Base-by-base conservation (phyloP, 2,329 filamentous ascomycete species). In the Penicillium oxalicum region DNA sequence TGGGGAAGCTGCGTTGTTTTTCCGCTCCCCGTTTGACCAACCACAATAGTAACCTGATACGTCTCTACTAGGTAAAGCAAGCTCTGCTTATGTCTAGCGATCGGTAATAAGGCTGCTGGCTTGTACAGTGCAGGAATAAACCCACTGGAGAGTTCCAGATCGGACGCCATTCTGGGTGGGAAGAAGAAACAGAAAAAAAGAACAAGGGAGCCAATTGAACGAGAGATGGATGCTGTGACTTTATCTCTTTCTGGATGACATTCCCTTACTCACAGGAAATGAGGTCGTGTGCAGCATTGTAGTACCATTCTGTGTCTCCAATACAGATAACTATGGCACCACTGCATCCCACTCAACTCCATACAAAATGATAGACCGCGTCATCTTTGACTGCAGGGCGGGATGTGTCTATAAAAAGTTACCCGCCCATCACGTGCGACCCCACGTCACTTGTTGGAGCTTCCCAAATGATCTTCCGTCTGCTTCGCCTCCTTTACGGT, bases 1-100 rank as follows among this genome's bases (percentile, higher is more conserved):
- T 96, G 91, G 1, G 93, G 93, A 38, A 97, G 85, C 65, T 97
- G 93, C 0, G 93, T 97, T 1, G 91, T 95, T 71, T 97, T 97
- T 37, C 91, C 91, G 25, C 88, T 95, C 4, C 93, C 93, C 1
- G 93, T 97, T 65, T 96, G 90, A 7, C 91, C 93, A 47, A 97
- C 83, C 9, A 97, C 82, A 44, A 97, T 88, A 0, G 88, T 91
- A 49, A 97, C 85, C 0, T 87, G 85, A 55, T 82, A 82, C 6
- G 82, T 90, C 67, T 97, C 91, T 50, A 96, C 80, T 11, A 91
- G 78, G 69, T 95, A 97, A 2, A 96, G 78, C 1, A 98, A 74
- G 46, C 78, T 82, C 48, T 93, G 78, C 54, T 82, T 83, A 60
- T 97, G 86, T 57, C 87, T 86, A 29, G 91, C 82, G 53, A 98